Evolutionary conservation across 306 rosid genomes (phyloP), one percentile per base, ranked within the genome.

Genomic region (Cercis canadensis): DNA sequence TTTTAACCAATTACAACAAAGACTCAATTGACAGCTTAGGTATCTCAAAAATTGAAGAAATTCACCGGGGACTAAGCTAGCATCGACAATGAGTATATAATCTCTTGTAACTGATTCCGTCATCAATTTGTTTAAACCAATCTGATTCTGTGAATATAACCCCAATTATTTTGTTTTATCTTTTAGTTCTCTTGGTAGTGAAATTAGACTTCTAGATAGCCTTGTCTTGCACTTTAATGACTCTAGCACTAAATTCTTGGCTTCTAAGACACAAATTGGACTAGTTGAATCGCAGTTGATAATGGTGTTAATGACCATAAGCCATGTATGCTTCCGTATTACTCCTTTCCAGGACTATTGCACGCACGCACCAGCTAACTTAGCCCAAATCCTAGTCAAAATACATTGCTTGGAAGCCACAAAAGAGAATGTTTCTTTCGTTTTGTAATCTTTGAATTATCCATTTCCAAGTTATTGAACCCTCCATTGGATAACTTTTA

Each of bases 231-330:
- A 52, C 50, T 14, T 13, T 0, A 19, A 36, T 24, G 3, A 6
- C 24, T 32, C 17, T 15, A 5, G 43, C 11, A 24, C 17, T 19
- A 10, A 32, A 55, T 52, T 55, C 41, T 70, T 64, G 50, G 70
- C 78, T 51, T 70, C 57, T 58, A 70, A 59, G 77, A 24, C 64
- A 70, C 49, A 32, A 62, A 58, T 75, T 75, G 43, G 70, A 75
- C 63, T 63, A 49, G 21, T 43, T 33, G 69, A 75, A 54, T 49
- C 63, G 62, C 64, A 49, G 55, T 29, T 54, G 19, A 46, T 71
- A 73, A 50, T 57, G 9, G 24, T 45, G 14, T 34, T 43, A 24
- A 59, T 50, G 5, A 57, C 69, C 53, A 55, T 7, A 24, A 36
- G 12, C 15, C 18, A 37, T 47, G 57, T 50, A 57, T 62, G 62